These are phyloP conservation scores for Boletus rufocinnamomeus DNA, from an alignment of 768 basidiomycete species.

Conservation along the genomic window DNA sequence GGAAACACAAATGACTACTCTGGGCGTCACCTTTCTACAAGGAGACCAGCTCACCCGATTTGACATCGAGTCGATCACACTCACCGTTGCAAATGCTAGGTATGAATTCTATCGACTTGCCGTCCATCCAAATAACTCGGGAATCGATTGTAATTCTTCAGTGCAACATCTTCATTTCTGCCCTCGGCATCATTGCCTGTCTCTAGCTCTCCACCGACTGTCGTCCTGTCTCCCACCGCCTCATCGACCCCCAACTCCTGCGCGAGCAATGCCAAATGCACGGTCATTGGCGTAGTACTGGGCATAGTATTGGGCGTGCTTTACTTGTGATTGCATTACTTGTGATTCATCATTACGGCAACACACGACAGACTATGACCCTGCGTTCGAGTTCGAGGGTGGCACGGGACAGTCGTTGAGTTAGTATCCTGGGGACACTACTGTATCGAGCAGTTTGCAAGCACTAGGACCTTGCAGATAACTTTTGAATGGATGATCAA, in stretches of 20 bases:
- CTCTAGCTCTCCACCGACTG: slow-evolving; percentile 26
- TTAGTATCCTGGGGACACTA: neutral
- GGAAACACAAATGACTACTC: slow-evolving; percentile 41
- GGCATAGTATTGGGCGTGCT: slow-evolving; percentile 17
- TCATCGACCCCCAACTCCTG: slow-evolving; percentile 9
- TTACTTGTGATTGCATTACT: slow-evolving; percentile 6
- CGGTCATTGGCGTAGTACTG: slow-evolving; percentile 19
- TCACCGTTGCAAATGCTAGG: slow-evolving; percentile 42
- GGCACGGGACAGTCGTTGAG: neutral
- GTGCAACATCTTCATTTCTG: slow-evolving; percentile 31
- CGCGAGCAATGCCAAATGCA: slow-evolving; percentile 6
- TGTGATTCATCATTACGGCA: slow-evolving; percentile 10
- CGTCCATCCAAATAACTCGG: neutral
- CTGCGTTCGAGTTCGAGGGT: neutral
- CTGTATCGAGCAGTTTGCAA: neutral
- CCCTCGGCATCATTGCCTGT: slow-evolving; percentile 26
- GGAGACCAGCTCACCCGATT: slow-evolving; percentile 32
- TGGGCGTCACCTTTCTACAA: slow-evolving; percentile 44
- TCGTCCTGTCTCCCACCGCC: slow-evolving; percentile 6
- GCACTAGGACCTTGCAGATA: neutral
- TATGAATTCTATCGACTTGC: slow-evolving; percentile 19
- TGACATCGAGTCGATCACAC: slow-evolving; percentile 40
- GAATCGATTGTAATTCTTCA: slow-evolving; percentile 4
- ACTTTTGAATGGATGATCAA: neutral
- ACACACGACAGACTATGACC: neutral